Conservation (phyloP, 768 basidiomycete species). For the Ramaria sp. region DNA sequence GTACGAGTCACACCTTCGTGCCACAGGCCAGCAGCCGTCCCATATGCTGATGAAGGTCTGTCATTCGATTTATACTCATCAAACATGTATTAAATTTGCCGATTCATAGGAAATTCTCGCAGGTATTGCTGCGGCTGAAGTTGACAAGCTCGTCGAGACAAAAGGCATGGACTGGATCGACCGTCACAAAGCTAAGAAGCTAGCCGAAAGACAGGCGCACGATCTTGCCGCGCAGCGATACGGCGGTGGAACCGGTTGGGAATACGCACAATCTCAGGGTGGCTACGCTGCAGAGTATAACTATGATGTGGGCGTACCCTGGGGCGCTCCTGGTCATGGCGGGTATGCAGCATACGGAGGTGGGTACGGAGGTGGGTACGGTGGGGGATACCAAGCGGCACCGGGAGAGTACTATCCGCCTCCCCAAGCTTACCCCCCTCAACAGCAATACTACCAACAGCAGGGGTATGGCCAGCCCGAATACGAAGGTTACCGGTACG, state of each 20-base stretch:
- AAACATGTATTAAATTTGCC: not conserved
- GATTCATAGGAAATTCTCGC: conserved; percentile 22
- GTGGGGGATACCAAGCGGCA: not conserved
- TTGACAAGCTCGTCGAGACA: conserved; percentile 29
- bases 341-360: conserved; percentile 7
- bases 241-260: conserved; percentile 12
- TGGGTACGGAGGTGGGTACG: conserved; percentile 3
- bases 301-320: conserved; percentile 10
- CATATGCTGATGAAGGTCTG: conserved; percentile 21
- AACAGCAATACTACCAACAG: not conserved
- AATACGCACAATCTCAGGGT: conserved; percentile 10
- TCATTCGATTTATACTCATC: not conserved
- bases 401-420: not conserved
- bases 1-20: conserved; percentile 24
- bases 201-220: conserved; percentile 15
- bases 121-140: conserved; percentile 27
- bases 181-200: conserved; percentile 14
- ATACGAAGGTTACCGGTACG: not conserved
- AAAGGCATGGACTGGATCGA: conserved; percentile 21
- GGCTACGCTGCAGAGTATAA: conserved; percentile 12
- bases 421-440: not conserved
- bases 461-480: conserved; percentile 2
- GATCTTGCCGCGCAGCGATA: conserved; percentile 14
- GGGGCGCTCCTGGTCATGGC: conserved; percentile 3
- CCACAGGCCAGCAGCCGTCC: conserved; percentile 19